phyloP scores from a whole-genome alignment of 2,329 filamentous ascomycete genomes.

The Fusarium sp. region DNA sequence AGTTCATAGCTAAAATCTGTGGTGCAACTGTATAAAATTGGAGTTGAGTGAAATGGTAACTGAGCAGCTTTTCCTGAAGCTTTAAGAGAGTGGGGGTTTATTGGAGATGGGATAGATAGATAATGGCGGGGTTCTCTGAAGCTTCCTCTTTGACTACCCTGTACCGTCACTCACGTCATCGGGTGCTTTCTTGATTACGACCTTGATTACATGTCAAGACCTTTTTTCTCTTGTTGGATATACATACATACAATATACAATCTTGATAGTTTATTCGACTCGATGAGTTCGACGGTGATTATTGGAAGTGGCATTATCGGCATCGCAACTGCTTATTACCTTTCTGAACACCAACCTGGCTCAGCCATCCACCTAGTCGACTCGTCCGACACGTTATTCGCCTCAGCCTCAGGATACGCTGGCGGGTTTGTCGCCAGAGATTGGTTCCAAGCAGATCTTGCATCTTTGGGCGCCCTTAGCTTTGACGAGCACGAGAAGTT shows the following conservation, averaged over 20 bases:
- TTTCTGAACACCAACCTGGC: constrained; percentile 60
- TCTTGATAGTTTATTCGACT: background rate
- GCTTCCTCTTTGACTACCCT: constrained; percentile 28
- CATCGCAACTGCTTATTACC: constrained; percentile 75
- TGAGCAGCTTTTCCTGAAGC: constrained; percentile 11
- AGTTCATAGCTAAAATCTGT: constrained; percentile 50
- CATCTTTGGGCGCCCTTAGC: constrained; percentile 70
- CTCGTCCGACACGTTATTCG: constrained; percentile 65
- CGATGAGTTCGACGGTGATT: constrained; percentile 67
- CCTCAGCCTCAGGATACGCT: constrained; percentile 77
- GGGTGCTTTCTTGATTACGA: constrained; percentile 21
- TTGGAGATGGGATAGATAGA: background rate
- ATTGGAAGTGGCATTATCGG: constrained; percentile 77
- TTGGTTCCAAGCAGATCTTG: constrained; percentile 70
- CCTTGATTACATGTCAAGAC: constrained; percentile 3
- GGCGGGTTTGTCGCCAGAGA: constrained; percentile 78
- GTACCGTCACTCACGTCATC: constrained; percentile 34
- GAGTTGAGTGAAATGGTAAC: constrained; percentile 8
- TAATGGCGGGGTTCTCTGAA: constrained; percentile 30
- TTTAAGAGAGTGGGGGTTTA: constrained; percentile 24
- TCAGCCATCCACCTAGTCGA: constrained; percentile 59
- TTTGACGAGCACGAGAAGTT: constrained; percentile 74
- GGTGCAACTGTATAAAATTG: constrained; percentile 3
- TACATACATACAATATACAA: constrained; percentile 5
- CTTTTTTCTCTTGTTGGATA: background rate